Percentiles rank a stretch among this genome's conserved stretches.
Conservation (phyloP, 192 early-diverging fungal species). For the Haplosporangium gracile region DNA sequence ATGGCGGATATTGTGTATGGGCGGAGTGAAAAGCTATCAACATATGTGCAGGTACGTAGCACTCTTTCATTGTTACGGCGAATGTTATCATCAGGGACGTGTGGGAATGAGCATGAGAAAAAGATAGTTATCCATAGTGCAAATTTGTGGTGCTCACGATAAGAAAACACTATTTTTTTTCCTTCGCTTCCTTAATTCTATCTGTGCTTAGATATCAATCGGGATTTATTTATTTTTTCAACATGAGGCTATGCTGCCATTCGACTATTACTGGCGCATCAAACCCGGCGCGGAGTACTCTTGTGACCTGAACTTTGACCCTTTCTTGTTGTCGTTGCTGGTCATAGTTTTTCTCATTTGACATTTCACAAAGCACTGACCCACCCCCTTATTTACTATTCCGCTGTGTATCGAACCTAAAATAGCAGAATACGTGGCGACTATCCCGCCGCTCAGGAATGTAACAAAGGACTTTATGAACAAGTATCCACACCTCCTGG, state of each 20-base stretch:
- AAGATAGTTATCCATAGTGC: background rate
- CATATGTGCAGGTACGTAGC: constrained; percentile 77
- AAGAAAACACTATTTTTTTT: background rate
- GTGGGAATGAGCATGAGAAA: background rate
- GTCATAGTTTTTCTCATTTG: background rate
- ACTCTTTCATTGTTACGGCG: background rate
- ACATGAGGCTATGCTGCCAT: constrained; percentile 75
- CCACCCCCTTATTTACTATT: background rate
- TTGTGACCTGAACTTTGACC: constrained; percentile 89
- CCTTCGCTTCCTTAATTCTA: background rate
- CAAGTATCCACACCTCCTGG: constrained; percentile 63
- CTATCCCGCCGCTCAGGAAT: constrained; percentile 81
- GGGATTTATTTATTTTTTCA: constrained; percentile 84
- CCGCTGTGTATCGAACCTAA: background rate
- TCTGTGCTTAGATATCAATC: constrained; percentile 67
- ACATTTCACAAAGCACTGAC: background rate
- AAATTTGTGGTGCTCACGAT: background rate
- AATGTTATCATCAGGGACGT: too few relatives aligned
- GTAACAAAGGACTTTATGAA: constrained; percentile 67
- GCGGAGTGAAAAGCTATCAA: constrained; percentile 75
- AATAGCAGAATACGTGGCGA: constrained; percentile 75
- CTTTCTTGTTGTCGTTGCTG: constrained; percentile 62
- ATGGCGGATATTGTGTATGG: constrained; percentile 73
- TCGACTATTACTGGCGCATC: constrained; percentile 92
- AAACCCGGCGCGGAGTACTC: constrained; percentile 86